Conservation (phyloP, 2,329 filamentous ascomycete species). For the Colletotrichum musicola region DNA sequence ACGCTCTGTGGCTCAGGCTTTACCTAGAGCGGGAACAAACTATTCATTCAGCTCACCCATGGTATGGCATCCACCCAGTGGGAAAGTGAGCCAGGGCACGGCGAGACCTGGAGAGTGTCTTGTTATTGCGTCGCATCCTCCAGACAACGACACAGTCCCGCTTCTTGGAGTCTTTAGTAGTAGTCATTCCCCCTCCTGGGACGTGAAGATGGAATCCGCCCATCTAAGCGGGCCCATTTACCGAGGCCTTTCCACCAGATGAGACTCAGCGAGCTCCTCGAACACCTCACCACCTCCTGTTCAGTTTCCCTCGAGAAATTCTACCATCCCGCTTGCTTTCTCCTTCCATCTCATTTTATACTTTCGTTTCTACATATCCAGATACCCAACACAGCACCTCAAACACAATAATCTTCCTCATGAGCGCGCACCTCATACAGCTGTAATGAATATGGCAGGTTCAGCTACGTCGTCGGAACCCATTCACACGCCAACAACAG, state of each 20-base stretch:
- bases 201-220: not conserved
- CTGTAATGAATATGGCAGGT: not conserved
- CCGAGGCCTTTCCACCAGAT: not conserved
- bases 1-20: slow-evolving; percentile 1
- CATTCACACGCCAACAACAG: slow-evolving; percentile 10
- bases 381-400: not conserved
- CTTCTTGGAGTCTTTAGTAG: not conserved
- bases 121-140: slow-evolving; percentile 8
- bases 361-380: too few species aligned
- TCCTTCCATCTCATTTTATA: too few species aligned
- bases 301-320: too few species aligned
- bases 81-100: not conserved
- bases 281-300: too few species aligned
- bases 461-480: not conserved
- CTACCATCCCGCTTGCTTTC: too few species aligned
- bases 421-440: not conserved
- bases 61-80: not conserved
- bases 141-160: not conserved
- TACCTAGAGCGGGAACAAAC: not conserved
- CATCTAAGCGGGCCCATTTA: not conserved
- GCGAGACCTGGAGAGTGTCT: not conserved
- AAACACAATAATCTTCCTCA: not conserved
- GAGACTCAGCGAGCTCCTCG: not conserved
- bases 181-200: not conserved
- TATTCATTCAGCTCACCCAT: not conserved